Conservation (phyloP, 2,329 filamentous ascomycete species). For the Dothiorella sarmentorum region DNA sequence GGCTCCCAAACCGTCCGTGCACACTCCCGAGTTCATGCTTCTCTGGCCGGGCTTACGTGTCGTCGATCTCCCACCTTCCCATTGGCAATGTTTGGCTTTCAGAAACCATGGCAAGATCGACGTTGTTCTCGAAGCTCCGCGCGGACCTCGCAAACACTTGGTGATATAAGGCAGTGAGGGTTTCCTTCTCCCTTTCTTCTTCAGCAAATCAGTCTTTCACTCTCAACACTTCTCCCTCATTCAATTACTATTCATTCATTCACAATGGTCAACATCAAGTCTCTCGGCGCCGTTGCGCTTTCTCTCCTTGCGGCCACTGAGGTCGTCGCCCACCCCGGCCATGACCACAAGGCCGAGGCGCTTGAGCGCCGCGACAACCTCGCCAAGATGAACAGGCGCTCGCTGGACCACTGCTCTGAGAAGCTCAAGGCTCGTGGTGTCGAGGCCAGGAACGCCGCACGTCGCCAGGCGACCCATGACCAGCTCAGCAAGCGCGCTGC, state of each 20-base stretch:
- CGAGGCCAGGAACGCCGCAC: constrained; percentile 40
- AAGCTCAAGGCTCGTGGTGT: constrained; percentile 39
- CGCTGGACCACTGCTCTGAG: constrained; percentile 40
- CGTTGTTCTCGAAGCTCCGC: neutral
- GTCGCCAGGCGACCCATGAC: constrained; percentile 40
- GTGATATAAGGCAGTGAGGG: neutral
- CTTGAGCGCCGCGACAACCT: constrained; percentile 36
- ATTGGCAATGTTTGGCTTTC: neutral
- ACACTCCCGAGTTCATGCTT: neutral
- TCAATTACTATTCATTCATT: neutral
- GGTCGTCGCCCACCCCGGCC: constrained; percentile 38
- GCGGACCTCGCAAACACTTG: neutral
- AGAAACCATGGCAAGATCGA: neutral
- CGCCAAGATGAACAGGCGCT: constrained; percentile 8
- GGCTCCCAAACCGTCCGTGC: neutral
- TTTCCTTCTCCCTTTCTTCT: neutral
- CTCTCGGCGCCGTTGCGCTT: constrained; percentile 24
- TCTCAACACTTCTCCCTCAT: neutral
- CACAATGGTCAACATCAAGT: constrained; percentile 16
- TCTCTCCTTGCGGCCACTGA: constrained; percentile 27
- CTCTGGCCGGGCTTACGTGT: constrained; percentile 3
- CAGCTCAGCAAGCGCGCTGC: constrained; percentile 37
- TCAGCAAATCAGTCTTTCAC: neutral
- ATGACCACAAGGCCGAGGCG: constrained; percentile 36
- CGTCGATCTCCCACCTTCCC: neutral